phyloP scores from a whole-genome alignment of 2,329 filamentous ascomycete genomes.

The Pyrenophora tritici-repentis region DNA sequence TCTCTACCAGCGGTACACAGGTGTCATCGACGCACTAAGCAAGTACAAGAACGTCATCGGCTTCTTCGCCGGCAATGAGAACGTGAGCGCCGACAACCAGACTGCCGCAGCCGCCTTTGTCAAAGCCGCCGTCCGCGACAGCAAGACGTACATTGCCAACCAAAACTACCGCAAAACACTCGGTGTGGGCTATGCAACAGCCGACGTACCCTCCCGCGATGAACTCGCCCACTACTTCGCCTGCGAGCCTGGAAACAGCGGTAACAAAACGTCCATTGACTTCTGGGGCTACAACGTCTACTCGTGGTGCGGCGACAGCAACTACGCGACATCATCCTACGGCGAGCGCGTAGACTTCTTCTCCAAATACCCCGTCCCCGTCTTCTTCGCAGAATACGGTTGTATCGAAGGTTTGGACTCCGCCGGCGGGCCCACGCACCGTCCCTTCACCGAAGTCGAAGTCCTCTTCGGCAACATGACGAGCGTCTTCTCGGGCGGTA shows the following conservation, averaged over 20 bases:
- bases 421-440: constrained; percentile 55
- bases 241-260: constrained; percentile 64
- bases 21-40: constrained; percentile 78
- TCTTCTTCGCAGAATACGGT: constrained; percentile 98
- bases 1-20: constrained; percentile 79
- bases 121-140: constrained; percentile 95
- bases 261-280: constrained; percentile 70
- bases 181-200: constrained; percentile 93
- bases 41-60: constrained; percentile 91
- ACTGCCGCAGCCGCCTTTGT: constrained; percentile 89
- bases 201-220: constrained; percentile 84
- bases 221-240: constrained; percentile 92
- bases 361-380: constrained; percentile 83
- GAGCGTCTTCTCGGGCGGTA: constrained; percentile 86
- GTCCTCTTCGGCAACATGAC: constrained; percentile 88
- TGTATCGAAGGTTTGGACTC: constrained; percentile 66
- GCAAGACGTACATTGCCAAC: constrained; percentile 85
- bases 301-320: constrained; percentile 92
- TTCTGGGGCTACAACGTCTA: constrained; percentile 99
- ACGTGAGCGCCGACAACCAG: constrained; percentile 85
- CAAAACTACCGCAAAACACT: constrained; percentile 73
- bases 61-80: constrained; percentile 98
- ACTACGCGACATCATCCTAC: constrained; percentile 77
- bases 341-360: constrained; percentile 83
- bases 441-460: constrained; percentile 82